Base-by-base conservation (phyloP, 441 rosid genomes). In the Lepidium campestre region DNA sequence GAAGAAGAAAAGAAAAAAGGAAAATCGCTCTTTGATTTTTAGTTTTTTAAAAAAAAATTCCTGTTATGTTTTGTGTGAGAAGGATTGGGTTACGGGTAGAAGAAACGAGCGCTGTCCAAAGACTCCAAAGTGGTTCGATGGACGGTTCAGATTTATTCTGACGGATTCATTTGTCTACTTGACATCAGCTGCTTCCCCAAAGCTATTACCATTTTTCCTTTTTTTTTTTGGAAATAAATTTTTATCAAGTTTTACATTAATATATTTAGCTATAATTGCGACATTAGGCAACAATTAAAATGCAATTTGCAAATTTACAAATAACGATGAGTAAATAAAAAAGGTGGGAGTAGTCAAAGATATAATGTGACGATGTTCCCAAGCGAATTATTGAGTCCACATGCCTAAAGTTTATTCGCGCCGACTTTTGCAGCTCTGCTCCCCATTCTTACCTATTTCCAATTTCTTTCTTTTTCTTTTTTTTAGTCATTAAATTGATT, bases 31-130 rank as follows among this genome's bases (percentile, higher is more conserved):
- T 29, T 15, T 25, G 12, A 19, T 1, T 37, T 13, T 11, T 3
- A 36, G 1, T 22, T n/a, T 55, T n/a, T n/a, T n/a, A n/a, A n/a
- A n/a, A n/a, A n/a, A n/a, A n/a, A n/a, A n/a, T n/a, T n/a, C n/a
- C n/a, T n/a, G 62, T 74, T 63, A 65, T 79, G 37, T 68, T n/a
- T 71, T 45, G 73, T 45, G 65, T 48, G 53, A 25, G 37, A 62
- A 48, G 52, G 73, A 76, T 82, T 72, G 73, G 82, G 75, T 79
- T 76, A 55, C 62, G 66, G 63, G 74, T 40, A 69, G 71, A 72
- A 76, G 71, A 42, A 57, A 65, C 61, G 79, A 76, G 80, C 77
- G 81, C 59, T 85, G 84, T 82, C 79, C 77, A 50, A 54, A 54
- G 15, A 49, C 57, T 2, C 11, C 10, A 14, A 74, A 60, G 18